These are phyloP conservation scores for Hymenoscyphus albidus DNA, from an alignment of 2,329 filamentous ascomycete species.

Conservation along the genomic window DNA sequence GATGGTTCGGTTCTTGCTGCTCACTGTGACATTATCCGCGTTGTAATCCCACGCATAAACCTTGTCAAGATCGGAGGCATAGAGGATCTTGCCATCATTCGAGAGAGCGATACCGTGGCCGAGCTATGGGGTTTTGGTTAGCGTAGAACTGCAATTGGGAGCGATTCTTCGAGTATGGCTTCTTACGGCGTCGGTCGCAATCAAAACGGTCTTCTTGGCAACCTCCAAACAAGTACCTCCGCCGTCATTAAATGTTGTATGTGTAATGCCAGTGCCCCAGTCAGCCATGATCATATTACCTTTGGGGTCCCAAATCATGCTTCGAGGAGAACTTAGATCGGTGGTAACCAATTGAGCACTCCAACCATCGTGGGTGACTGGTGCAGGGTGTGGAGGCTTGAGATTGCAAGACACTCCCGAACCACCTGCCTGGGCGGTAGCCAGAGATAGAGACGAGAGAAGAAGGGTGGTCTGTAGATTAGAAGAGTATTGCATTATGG, in stretches of 20 bases:
- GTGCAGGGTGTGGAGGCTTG: constrained; percentile 24
- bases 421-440: not conserved
- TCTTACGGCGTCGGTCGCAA: constrained; percentile 4
- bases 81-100: constrained; percentile 49
- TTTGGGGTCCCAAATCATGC: constrained; percentile 33
- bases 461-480: constrained; percentile 9
- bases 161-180: constrained; percentile 17
- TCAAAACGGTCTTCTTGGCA: constrained; percentile 21
- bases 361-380: constrained; percentile 29
- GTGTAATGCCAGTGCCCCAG: constrained; percentile 28
- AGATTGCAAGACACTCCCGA: constrained; percentile 16
- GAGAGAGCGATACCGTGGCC: constrained; percentile 55
- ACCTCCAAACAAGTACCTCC: constrained; percentile 25
- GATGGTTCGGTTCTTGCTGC: constrained; percentile 45
- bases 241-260: constrained; percentile 27
- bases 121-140: constrained; percentile 38
- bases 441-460: constrained; percentile 6
- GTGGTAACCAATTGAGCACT: constrained; percentile 29
- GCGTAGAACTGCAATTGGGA: not conserved
- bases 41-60: constrained; percentile 66
- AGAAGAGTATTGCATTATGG: constrained; percentile 12
- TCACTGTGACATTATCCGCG: constrained; percentile 45
- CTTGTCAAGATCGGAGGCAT: constrained; percentile 53
- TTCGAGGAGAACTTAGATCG: constrained; percentile 27
- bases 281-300: constrained; percentile 34